These are phyloP conservation scores for Pontederia crassipes DNA, from an alignment of 176 grass and related monocot genomes.

Conservation along the genomic window DNA sequence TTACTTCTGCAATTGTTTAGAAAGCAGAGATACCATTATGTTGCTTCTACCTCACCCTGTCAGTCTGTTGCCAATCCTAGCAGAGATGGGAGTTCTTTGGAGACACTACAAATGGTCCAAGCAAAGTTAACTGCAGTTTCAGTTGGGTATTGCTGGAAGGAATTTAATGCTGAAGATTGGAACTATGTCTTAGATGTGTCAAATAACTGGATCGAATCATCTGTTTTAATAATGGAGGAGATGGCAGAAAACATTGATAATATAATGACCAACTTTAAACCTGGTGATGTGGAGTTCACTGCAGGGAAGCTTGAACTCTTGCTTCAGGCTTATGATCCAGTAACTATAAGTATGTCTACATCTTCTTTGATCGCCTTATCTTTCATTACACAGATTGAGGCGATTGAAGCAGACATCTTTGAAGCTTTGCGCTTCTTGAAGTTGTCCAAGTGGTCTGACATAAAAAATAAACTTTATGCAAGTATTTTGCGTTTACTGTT, in stretches of 20 bases:
- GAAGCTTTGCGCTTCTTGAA: constrained; percentile 30
- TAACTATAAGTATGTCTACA: constrained; percentile 43
- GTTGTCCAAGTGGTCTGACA: constrained; percentile 44
- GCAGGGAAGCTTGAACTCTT: constrained; percentile 48
- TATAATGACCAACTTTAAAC: constrained; percentile 28
- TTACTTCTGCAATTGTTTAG: constrained; percentile 52
- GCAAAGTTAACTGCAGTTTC: constrained; percentile 59
- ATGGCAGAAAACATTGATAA: constrained; percentile 47
- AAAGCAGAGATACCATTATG: constrained; percentile 44
- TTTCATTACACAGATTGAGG: constrained; percentile 40
- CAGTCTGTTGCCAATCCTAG: constrained; percentile 9
- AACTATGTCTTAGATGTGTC: constrained; percentile 41
- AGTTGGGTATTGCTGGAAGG: constrained; percentile 67
- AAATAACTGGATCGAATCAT: constrained; percentile 59
- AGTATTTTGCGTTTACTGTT: constrained; percentile 79
- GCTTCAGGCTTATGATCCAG: constrained; percentile 38
- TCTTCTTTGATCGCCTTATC: constrained; percentile 55
- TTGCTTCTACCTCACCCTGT: constrained; percentile 2
- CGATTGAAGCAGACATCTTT: constrained; percentile 34
- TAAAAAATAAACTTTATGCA: constrained; percentile 50
- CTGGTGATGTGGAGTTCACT: constrained; percentile 19
- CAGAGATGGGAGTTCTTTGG: constrained; percentile 14
- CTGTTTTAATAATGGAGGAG: constrained; percentile 83
- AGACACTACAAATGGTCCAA: constrained; percentile 44
- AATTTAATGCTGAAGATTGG: constrained; percentile 72